Conservation (phyloP, 768 basidiomycete genomes). For the Tulasnella sp. region DNA sequence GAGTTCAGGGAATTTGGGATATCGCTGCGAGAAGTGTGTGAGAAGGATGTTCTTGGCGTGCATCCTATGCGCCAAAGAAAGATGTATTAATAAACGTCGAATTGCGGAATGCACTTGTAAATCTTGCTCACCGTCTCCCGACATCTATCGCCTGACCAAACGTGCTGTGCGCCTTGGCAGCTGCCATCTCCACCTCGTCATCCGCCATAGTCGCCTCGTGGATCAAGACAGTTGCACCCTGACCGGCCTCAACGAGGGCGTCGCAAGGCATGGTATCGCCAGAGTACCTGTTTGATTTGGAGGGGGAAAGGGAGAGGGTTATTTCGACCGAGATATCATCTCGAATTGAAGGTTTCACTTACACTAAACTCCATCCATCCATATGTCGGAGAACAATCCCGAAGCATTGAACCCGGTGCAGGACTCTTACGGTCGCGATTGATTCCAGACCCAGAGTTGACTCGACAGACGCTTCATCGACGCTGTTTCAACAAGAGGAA, state of each 20-base stretch:
- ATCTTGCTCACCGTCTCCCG: conserved; percentile 46
- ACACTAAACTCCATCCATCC: conserved; percentile 74
- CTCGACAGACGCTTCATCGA: not conserved
- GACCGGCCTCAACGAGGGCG: conserved; percentile 52
- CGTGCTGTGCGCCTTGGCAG: conserved; percentile 76
- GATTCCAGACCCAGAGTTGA: conserved; percentile 42
- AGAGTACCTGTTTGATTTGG: conserved; percentile 55
- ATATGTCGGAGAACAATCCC: conserved; percentile 57
- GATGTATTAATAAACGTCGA: not conserved
- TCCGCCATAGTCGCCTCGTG: conserved; percentile 93
- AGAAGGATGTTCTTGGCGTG: conserved; percentile 73
- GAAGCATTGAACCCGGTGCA: conserved; percentile 59
- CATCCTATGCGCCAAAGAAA: conserved; percentile 46
- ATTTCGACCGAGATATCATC: not conserved
- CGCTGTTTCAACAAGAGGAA: not conserved
- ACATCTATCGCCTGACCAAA: conserved; percentile 78
- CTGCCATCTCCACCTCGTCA: conserved; percentile 63
- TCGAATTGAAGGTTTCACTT: conserved; percentile 24
- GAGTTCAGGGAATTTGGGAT: conserved; percentile 72
- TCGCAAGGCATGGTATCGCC: conserved; percentile 80
- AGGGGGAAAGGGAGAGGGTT: not conserved
- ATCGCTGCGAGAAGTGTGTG: conserved; percentile 91
- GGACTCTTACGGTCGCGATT: conserved; percentile 60
- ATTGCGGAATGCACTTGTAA: not conserved
- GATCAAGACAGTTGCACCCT: conserved; percentile 67